Percentiles rank a stretch among this genome's conserved stretches.
Evolutionary conservation across 208 protist species (phyloP).

Genomic region (Acanthamoeba quina): DNA sequence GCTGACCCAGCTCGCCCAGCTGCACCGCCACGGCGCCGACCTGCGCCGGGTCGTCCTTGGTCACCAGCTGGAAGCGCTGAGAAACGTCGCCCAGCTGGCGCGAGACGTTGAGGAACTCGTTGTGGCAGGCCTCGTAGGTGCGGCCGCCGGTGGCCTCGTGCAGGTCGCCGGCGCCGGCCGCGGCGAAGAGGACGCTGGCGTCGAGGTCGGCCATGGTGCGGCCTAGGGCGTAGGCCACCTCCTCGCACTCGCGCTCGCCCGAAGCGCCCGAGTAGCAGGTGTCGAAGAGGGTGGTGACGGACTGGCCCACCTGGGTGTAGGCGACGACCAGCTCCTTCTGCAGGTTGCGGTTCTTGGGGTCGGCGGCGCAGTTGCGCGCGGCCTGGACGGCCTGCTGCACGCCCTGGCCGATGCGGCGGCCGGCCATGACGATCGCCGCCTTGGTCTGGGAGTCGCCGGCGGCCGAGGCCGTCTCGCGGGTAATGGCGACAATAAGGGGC

Average conservation of each 20-base stretch:
- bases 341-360: conserved; percentile 72
- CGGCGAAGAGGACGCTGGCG: conserved; percentile 50
- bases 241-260: conserved; percentile 71
- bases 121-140: conserved; percentile 59
- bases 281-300: conserved; percentile 35
- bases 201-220: conserved; percentile 66
- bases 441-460: not conserved
- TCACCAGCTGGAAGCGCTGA: not conserved
- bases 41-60: not conserved
- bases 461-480: conserved; percentile 9
- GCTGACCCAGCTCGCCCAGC: conserved; percentile 2
- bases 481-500: not conserved
- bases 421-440: not conserved
- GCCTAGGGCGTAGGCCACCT: conserved; percentile 33
- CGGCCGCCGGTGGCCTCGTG: not conserved
- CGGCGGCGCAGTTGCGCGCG: conserved; percentile 22
- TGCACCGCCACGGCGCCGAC: not conserved
- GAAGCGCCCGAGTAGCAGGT: conserved; percentile 50
- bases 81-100: not conserved
- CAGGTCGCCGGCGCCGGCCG: conserved; percentile 31
- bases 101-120: conserved; percentile 2
- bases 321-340: conserved; percentile 29
- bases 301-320: conserved; percentile 24
- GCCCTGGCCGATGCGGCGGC: not conserved
- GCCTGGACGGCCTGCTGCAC: conserved; percentile 12